A percentile compares a stretch with the other conserved stretches of the same genome.
These are phyloP conservation scores for Psilocybe cubensis DNA, from an alignment of 768 basidiomycete genomes.

Conservation along the genomic window DNA sequence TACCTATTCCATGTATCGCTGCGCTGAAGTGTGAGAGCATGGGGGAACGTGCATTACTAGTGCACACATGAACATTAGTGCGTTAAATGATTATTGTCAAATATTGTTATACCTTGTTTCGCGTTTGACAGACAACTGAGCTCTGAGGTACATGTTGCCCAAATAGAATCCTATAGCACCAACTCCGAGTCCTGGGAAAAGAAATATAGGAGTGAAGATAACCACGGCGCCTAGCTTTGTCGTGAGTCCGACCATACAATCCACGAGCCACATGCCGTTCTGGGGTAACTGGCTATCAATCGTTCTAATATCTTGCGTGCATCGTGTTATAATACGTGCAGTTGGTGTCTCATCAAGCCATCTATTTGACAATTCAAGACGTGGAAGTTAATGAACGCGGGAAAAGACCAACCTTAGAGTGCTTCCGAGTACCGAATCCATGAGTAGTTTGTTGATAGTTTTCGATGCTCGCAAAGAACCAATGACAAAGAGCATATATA, in stretches of 20 bases:
- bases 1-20: conserved; percentile 58
- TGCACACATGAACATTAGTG: background rate
- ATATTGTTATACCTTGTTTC: conserved; percentile 29
- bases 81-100: background rate
- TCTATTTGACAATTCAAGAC: conserved; percentile 21
- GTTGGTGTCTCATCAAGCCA: conserved; percentile 28
- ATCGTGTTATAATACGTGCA: conserved; percentile 18
- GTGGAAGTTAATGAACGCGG: conserved; percentile 14
- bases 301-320: conserved; percentile 28
- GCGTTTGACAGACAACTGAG: conserved; percentile 47
- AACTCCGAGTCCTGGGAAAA: conserved; percentile 45
- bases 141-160: conserved; percentile 44
- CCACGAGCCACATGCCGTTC: conserved; percentile 28
- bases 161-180: conserved; percentile 43
- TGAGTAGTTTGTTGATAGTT: conserved; percentile 7
- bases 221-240: conserved; percentile 45
- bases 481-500: background rate
- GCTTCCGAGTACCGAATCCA: conserved; percentile 19
- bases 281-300: conserved; percentile 51
- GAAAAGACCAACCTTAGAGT: conserved; percentile 10
- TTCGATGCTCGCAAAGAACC: conserved; percentile 11
- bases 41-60: conserved; percentile 22
- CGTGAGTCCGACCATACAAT: conserved; percentile 36
- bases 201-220: conserved; percentile 44
- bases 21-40: conserved; percentile 21